Evolutionary conservation across 495 filamentous ascomycete species (phyloP).

Genomic region (Penicillium odoratum): DNA sequence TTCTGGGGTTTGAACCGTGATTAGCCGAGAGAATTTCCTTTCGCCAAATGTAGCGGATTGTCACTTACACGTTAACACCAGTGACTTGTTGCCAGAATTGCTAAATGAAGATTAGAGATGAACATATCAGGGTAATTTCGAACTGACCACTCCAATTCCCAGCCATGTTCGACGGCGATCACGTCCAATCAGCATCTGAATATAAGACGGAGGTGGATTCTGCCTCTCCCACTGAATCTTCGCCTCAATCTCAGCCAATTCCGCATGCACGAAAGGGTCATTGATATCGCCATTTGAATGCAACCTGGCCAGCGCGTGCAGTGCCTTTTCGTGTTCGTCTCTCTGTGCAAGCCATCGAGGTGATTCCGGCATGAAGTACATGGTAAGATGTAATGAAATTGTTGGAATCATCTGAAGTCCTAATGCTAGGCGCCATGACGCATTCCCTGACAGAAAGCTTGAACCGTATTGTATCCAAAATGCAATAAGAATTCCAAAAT

Average conservation of each 20-base stretch:
- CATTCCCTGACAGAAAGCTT: conserved; percentile 43
- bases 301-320: conserved; percentile 63
- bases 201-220: conserved; percentile 24
- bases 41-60: not conserved
- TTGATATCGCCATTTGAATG: conserved; percentile 63
- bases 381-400: conserved; percentile 58
- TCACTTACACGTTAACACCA: conserved; percentile 29
- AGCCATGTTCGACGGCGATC: conserved; percentile 32
- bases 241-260: conserved; percentile 69
- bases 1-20: conserved; percentile 8
- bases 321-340: conserved; percentile 65
- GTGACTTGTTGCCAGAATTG: conserved; percentile 37
- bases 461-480: conserved; percentile 62
- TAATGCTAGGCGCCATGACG: conserved; percentile 71
- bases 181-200: conserved; percentile 24
- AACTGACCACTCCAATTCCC: conserved; percentile 30
- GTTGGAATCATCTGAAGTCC: conserved; percentile 70
- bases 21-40: not conserved
- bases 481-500: conserved; percentile 67
- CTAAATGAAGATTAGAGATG: not conserved
- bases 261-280: conserved; percentile 68
- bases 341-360: conserved; percentile 73
- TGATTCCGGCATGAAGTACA: conserved; percentile 70
- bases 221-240: conserved; percentile 26
- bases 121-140: not conserved